Percentiles rank a stretch among this genome's conserved stretches.
Evolutionary conservation across 2,329 filamentous ascomycete species (phyloP).

Genomic region (Ascochyta clinopodiicola): DNA sequence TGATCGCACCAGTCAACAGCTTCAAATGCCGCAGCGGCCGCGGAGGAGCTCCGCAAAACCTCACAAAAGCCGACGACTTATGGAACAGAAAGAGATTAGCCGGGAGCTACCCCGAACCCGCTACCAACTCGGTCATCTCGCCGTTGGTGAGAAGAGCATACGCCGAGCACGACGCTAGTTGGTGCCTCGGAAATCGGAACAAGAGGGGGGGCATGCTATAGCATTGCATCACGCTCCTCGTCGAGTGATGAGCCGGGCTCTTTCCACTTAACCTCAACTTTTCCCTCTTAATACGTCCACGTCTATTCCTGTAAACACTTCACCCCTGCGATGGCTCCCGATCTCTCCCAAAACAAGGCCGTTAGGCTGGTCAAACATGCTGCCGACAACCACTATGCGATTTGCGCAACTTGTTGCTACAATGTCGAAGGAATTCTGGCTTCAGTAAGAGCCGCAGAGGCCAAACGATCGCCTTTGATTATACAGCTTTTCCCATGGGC

Average conservation of each 20-base stretch:
- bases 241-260: conserved; percentile 48
- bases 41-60: conserved; percentile 15
- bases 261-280: conserved; percentile 7
- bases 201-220: conserved; percentile 12
- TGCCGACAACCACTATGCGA: conserved; percentile 62
- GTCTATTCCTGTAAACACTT: background rate
- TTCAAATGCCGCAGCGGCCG: conserved; percentile 16
- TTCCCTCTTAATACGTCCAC: background rate
- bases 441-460: conserved; percentile 72
- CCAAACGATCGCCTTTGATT: conserved; percentile 70
- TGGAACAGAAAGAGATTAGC: conserved; percentile 10
- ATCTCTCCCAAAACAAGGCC: conserved; percentile 54
- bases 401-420: conserved; percentile 69
- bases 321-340: conserved; percentile 59
- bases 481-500: conserved; percentile 79
- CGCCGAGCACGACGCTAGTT: conserved; percentile 16
- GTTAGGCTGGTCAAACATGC: conserved; percentile 63
- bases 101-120: conserved; percentile 25
- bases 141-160: conserved; percentile 13
- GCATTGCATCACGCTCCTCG: conserved; percentile 31
- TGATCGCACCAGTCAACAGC: background rate
- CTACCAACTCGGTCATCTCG: conserved; percentile 21
- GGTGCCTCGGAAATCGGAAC: conserved; percentile 15
- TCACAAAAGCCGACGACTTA: conserved; percentile 7
- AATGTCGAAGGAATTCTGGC: conserved; percentile 75